Conservation (phyloP, 2,329 filamentous ascomycete species). For the Botrytis aclada region DNA sequence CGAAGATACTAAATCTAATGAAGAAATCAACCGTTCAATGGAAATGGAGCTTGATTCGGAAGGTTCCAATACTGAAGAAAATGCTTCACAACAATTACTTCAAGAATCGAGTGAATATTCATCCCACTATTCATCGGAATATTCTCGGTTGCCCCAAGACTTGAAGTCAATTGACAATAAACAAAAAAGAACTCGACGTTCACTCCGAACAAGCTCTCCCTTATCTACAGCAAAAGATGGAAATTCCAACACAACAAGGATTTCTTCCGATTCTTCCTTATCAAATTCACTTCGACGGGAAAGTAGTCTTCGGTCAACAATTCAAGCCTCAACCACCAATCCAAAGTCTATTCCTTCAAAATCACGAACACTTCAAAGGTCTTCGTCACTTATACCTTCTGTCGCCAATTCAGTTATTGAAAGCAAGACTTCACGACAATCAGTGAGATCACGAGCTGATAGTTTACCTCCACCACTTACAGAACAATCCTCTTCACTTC, state of each 20-base stretch:
- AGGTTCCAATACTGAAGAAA: slow-evolving; percentile 1
- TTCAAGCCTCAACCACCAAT: slow-evolving; percentile 8
- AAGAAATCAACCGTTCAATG: background rate
- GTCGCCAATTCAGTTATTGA: background rate
- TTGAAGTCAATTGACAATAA: background rate
- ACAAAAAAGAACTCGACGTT: background rate
- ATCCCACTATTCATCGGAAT: slow-evolving; percentile 10
- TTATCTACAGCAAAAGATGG: background rate
- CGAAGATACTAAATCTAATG: background rate
- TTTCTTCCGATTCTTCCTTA: background rate
- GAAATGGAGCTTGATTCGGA: slow-evolving; percentile 15
- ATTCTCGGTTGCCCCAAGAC: slow-evolving; percentile 9
- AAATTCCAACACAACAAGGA: background rate
- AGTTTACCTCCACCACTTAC: slow-evolving; percentile 1
- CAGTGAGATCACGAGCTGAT: slow-evolving; percentile 5
- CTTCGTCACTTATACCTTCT: slow-evolving; percentile 1
- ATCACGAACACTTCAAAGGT: background rate
- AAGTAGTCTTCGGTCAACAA: slow-evolving; percentile 2
- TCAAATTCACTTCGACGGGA: background rate
- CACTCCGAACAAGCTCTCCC: background rate
- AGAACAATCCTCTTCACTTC: background rate
- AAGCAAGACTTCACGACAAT: slow-evolving; percentile 6
- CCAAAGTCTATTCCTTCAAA: background rate
- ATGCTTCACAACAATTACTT: slow-evolving; percentile 17
- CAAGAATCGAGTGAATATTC: slow-evolving; percentile 20